These are phyloP conservation scores for carrot (Daucus carota) DNA, from an alignment of 129 eudicot species.

Conservation along the genomic window DH1_v3.0 NC_030383.2:6127001-6127500, in stretches of 20 bases:
- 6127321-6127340: too few species aligned
- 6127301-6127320: neutral
- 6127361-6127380: neutral
- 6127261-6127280: constrained; percentile 20
- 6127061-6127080: constrained; percentile 44
- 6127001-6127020: constrained; percentile 65
- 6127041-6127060: constrained; percentile 51
- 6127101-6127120: constrained; percentile 48
- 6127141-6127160: constrained; percentile 11
- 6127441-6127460: constrained; percentile 13
- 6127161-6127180: neutral
- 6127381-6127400: neutral
- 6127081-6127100: constrained; percentile 36
- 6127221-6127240: constrained; percentile 6
- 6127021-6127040: constrained; percentile 46
- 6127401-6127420: neutral
- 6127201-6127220: neutral
- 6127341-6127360: neutral
- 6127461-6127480: neutral
- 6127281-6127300: neutral
- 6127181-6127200: neutral
- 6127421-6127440: constrained; percentile 14
- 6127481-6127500: neutral
- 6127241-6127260: constrained; percentile 24
- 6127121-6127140: constrained; percentile 52